A percentile compares a stretch with the other conserved stretches of the same genome.
These are phyloP conservation scores for Solanum corneliomulleri DNA, from an alignment of 257 asterid genomes.

Conservation along the genomic window DNA sequence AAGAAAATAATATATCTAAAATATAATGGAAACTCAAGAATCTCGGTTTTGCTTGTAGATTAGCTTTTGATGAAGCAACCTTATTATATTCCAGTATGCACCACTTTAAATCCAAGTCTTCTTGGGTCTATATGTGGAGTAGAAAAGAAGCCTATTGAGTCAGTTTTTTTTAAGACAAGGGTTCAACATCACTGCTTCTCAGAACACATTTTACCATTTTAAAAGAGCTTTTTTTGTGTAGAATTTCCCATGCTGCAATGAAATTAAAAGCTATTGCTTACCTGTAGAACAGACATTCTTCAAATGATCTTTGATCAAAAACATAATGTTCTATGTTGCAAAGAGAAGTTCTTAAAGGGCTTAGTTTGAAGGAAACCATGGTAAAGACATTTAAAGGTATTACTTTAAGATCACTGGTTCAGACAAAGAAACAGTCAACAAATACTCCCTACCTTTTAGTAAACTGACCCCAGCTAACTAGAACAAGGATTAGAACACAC, in stretches of 20 bases:
- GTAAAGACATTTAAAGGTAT: neutral
- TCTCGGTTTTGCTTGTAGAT: neutral
- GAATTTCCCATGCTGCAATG: neutral
- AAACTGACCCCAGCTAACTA: neutral
- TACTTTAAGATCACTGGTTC: neutral
- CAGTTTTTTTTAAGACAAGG: neutral
- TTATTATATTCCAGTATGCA: neutral
- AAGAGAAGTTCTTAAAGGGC: neutral
- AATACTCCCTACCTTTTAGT: neutral
- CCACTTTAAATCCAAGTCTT: neutral
- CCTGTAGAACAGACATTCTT: neutral
- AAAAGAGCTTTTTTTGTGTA: neutral
- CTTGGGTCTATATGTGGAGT: neutral
- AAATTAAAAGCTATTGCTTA: neutral
- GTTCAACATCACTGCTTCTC: neutral
- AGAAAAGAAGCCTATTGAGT: neutral
- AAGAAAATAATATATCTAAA: neutral
- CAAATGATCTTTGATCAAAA: neutral
- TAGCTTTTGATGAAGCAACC: neutral
- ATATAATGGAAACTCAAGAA: neutral
- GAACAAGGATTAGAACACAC: neutral
- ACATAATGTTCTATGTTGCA: neutral
- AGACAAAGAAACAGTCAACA: neutral
- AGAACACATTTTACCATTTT: neutral
- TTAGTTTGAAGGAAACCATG: neutral